Base-by-base conservation (phyloP, 306 rosid genomes). In the Citrullus mucosospermus region DNA sequence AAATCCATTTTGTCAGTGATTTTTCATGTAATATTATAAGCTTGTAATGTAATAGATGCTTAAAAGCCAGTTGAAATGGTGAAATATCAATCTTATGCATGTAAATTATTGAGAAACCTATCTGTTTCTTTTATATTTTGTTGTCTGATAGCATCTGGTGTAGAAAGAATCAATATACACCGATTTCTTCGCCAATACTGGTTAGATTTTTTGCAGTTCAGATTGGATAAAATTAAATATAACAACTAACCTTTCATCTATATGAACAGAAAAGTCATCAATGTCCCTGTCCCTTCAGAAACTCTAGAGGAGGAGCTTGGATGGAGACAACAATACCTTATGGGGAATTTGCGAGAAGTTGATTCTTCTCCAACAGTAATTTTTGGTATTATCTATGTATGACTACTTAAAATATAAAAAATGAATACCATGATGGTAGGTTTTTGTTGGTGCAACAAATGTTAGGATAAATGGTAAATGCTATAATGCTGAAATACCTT, bases 41-140 rank as follows among this genome's bases (percentile, higher is more conserved):
- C 8, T 56, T 56, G 5, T 32, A 75, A 55, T 54, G 54, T 54
- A 11, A 56, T 38, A 36, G 58, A 57, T 76, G 56, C 39, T 2
- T 76, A 59, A 59, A 57, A 58, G 69, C 79, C 67, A 39, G 39
- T 39, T 36, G 79, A 76, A 59, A 76, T 57, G 43, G 25, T 39
- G 79, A 76, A 56, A 56, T 76, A 58, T 59, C 41, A 20, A 76
- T 56, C n/a, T 36, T 16, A 36, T 14, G 62, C 48, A 73, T 28
- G 78, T 16, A 30, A 73, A 73, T 51, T 50, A 22, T 32, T 32
- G 77, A 73, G 71, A 25, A 73, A 51, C 15, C 9, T 55, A 15
- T 44, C 3, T 73, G 41, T 48, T 46, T 71, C 77, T 71, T 50
- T 71, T 22, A 22, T 15, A 72, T 28, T 15, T 74, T 32, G 18